Percentiles rank a stretch among this genome's conserved stretches.
phyloP scores from a whole-genome alignment of 139 green algal species.

The Ettlia oleoabundans region DNA sequence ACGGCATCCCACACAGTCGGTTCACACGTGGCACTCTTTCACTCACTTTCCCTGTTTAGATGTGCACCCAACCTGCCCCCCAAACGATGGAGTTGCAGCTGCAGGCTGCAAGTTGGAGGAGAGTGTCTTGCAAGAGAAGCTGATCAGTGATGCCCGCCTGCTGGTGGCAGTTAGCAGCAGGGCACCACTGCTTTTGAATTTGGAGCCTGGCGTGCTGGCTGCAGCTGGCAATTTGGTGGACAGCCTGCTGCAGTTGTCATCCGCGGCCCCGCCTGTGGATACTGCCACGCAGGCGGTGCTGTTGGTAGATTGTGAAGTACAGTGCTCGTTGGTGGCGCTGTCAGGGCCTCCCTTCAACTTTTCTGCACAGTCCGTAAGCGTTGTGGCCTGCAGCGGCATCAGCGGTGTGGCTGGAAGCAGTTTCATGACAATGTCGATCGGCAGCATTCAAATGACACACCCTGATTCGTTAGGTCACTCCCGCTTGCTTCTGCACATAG shows the following conservation, averaged over 20 bases:
- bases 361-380: neutral
- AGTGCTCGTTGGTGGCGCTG: neutral
- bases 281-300: constrained; percentile 24
- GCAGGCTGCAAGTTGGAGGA: neutral
- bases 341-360: neutral
- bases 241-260: constrained; percentile 30
- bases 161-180: neutral
- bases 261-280: neutral
- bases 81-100: neutral
- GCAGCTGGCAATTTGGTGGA: constrained; percentile 19
- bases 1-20: too few relatives aligned
- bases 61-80: too few relatives aligned
- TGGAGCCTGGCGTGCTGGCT: constrained; percentile 21
- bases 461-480: neutral
- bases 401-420: constrained; percentile 25
- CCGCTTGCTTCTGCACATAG: neutral
- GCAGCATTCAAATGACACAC: neutral
- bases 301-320: constrained; percentile 32
- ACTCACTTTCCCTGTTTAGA: too few relatives aligned
- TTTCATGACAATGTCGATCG: neutral
- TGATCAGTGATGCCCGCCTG: neutral
- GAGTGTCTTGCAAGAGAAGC: neutral
- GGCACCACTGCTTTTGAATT: neutral
- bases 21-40: too few relatives aligned
- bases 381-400: constrained; percentile 1